phyloP scores from a whole-genome alignment of 495 filamentous ascomycete genomes.

The Pseudoneurospora amorphoporcata region DNA sequence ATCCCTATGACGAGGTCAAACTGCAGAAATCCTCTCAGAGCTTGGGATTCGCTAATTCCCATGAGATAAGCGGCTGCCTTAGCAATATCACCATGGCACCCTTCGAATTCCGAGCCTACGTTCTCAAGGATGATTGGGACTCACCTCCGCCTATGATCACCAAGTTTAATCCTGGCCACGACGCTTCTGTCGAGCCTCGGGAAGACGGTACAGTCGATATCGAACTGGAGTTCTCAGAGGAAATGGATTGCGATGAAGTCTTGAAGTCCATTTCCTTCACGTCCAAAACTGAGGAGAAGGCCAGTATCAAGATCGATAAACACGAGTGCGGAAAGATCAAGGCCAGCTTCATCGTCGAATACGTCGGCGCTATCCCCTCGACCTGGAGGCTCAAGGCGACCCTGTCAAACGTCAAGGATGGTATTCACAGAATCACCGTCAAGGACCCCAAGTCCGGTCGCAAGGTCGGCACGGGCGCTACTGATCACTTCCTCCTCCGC shows the following conservation, averaged over 20 bases:
- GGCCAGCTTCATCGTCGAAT: constrained; percentile 41
- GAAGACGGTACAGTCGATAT: constrained; percentile 34
- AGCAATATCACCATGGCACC: constrained; percentile 40
- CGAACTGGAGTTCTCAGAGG: constrained; percentile 48
- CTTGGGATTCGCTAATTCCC: constrained; percentile 7
- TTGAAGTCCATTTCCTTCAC: constrained; percentile 38
- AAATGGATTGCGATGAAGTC: constrained; percentile 54
- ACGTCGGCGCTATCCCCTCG: constrained; percentile 38
- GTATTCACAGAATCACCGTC: constrained; percentile 54
- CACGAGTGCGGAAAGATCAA: constrained; percentile 25
- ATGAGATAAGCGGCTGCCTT: constrained; percentile 44
- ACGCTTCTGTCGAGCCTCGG: constrained; percentile 37
- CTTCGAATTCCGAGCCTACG: constrained; percentile 53
- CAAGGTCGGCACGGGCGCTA: constrained; percentile 30
- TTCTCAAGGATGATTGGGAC: constrained; percentile 47
- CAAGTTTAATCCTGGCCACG: constrained; percentile 53
- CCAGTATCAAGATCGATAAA: constrained; percentile 16
- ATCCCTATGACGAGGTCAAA: constrained; percentile 51
- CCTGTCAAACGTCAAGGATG: constrained; percentile 33
- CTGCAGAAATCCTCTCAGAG: constrained; percentile 25
- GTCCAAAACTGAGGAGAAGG: constrained; percentile 43
- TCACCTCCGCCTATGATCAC: constrained; percentile 52
- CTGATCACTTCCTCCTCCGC: constrained; percentile 41
- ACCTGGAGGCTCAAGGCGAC: constrained; percentile 45
- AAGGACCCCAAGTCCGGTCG: constrained; percentile 40